Evolutionary conservation across 2,329 filamentous ascomycete species (phyloP).

Genomic region (Sporothrix brunneoviolacea): DNA sequence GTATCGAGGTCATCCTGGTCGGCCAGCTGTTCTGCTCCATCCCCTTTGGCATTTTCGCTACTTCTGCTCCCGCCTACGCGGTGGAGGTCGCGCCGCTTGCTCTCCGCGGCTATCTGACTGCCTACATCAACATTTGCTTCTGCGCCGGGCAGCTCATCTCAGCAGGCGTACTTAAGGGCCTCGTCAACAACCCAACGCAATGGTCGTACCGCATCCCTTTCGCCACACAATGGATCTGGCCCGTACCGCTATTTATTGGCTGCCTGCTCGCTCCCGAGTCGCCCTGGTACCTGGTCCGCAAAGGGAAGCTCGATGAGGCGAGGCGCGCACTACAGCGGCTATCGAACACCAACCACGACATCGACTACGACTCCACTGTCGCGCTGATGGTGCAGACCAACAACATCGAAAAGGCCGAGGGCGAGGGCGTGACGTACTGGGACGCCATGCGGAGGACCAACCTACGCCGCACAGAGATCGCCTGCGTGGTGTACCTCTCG

Average conservation of each 20-base stretch:
- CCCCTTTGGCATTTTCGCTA: slow-evolving; percentile 41
- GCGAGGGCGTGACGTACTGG: slow-evolving; percentile 34
- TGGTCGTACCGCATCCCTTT: slow-evolving; percentile 31
- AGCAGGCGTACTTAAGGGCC: slow-evolving; percentile 21
- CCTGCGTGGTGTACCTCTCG: slow-evolving; percentile 31
- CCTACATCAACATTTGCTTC: slow-evolving; percentile 40
- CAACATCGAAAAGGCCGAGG: slow-evolving; percentile 52
- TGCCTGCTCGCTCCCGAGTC: slow-evolving; percentile 24
- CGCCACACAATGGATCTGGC: slow-evolving; percentile 39
- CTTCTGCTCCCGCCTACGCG: slow-evolving; percentile 36
- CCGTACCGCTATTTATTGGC: slow-evolving; percentile 21
- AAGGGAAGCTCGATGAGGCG: slow-evolving; percentile 35
- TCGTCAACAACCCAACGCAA: slow-evolving; percentile 17
- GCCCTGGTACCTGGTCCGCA: slow-evolving; percentile 39
- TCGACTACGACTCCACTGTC: slow-evolving; percentile 53
- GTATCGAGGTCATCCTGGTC: slow-evolving; percentile 38
- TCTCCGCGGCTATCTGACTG: slow-evolving; percentile 36
- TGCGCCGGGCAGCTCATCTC: slow-evolving; percentile 26
- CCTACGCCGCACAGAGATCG: slow-evolving; percentile 39
- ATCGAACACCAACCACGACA: slow-evolving; percentile 38
- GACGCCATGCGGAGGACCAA: slow-evolving; percentile 45
- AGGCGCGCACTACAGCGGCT: slow-evolving; percentile 34
- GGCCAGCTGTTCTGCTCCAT: slow-evolving; percentile 39
- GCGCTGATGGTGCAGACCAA: slow-evolving; percentile 31
- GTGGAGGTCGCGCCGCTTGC: slow-evolving; percentile 37